Evolutionary conservation across 1,284 basidiomycete species (phyloP).

Genomic region (Tausonia pullulans): DNA sequence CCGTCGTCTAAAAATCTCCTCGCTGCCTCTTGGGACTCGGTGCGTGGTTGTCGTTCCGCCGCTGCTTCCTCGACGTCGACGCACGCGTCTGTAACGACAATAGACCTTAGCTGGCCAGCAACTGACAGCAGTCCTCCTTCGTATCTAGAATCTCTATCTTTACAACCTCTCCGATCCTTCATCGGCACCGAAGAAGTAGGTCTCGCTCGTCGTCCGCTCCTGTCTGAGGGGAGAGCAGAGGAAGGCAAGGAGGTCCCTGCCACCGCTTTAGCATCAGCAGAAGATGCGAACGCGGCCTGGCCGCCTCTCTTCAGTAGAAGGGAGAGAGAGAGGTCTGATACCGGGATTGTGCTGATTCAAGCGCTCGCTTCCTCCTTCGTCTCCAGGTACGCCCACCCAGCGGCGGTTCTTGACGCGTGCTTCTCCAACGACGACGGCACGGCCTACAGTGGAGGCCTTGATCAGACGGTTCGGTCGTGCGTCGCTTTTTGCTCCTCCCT

Average conservation of each 20-base stretch:
- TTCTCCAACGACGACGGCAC: constrained; percentile 33
- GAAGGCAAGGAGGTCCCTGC: background rate
- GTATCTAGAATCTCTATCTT: background rate
- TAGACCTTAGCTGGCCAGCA: too few relatives aligned
- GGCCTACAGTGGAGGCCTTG: constrained; percentile 37
- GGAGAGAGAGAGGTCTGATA: background rate
- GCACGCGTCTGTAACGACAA: too few relatives aligned
- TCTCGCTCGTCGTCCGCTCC: background rate
- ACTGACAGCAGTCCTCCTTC: constrained; percentile 26
- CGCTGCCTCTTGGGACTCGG: constrained; percentile 79
- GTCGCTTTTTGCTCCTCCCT: constrained; percentile 16
- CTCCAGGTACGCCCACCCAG: constrained; percentile 28
- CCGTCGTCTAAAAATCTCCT: constrained; percentile 65
- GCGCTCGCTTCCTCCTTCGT: background rate
- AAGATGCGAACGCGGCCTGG: constrained; percentile 15
- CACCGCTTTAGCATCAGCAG: background rate
- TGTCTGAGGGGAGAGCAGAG: too few relatives aligned
- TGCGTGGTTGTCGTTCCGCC: constrained; percentile 26
- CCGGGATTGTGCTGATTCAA: constrained; percentile 2
- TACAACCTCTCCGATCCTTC: background rate
- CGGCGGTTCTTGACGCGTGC: constrained; percentile 32
- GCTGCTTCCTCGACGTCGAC: too few relatives aligned
- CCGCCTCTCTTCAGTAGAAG: background rate
- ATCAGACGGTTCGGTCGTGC: constrained; percentile 42
- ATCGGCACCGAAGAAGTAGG: too few relatives aligned